Base-by-base conservation (phyloP, 352 stramenopile species). In the Hyaloperonospora brassicae region DNA sequence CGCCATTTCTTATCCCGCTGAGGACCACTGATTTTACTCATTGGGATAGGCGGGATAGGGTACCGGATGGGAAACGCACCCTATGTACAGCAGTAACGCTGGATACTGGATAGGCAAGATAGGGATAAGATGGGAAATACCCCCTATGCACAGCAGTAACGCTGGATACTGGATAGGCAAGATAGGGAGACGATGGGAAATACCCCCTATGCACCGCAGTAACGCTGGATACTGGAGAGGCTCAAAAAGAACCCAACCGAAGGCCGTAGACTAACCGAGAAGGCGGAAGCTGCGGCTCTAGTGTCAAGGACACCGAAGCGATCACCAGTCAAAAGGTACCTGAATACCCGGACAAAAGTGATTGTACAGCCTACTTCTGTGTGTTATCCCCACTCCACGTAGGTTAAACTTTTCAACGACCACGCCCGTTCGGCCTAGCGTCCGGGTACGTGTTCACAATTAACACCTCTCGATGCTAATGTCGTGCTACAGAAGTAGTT, bases 291-390 rank as follows among this genome's bases (percentile, higher is more conserved):
- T 57, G 30, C 40, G 50, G 47, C 40, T 49, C 31, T 44, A 57
- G 50, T 49, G 50, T 50, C 41, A 0, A 38, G 12, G 40, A 54
- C 50, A 57, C 40, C 40, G 21, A 57, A 57, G 40, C 50, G 36
- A 50, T 42, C 50, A 50, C 50, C 14, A 2, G 50, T 35, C 50
- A 11, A 50, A 57, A 43, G 50, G 39, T 50, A 43, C 50, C 39
- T 57, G 2, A 49, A 57, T 43, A 57, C 41, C 50, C 50, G 24
- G 39, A 44, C 50, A n/a, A 2, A 35, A 43, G 41, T n/a, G 50
- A 49, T 49, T 35, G 50, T 45, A 21, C 50, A 57, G 50, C 50
- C 50, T 54, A 47, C 35, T 22, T 43, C 17, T 39, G 30, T 9
- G 17, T 53, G 12, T 23, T 25, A 3, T 31, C 27, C 27, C 27